phyloP scores from a whole-genome alignment of 371 early-diverging fungal genomes.

The Mortierella sp. region DNA sequence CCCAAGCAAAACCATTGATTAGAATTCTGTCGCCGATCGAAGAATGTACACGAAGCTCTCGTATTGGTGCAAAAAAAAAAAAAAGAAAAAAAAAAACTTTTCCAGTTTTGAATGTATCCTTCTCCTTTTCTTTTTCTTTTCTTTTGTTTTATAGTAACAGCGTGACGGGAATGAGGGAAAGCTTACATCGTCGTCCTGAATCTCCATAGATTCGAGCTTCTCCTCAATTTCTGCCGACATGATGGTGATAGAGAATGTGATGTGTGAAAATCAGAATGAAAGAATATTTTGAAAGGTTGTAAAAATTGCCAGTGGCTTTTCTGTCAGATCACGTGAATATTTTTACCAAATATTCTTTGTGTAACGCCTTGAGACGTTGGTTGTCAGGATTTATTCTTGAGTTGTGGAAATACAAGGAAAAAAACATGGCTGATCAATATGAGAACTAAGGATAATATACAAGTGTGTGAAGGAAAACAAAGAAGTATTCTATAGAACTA shows the following conservation, averaged over 20 bases:
- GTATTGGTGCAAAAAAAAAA: neutral
- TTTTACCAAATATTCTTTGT: no score
- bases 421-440: no score
- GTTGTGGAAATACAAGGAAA: no score
- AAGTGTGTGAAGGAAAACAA: no score
- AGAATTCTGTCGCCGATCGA: neutral
- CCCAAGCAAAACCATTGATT: neutral
- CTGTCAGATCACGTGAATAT: neutral
- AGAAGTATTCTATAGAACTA: neutral
- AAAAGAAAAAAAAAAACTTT: neutral
- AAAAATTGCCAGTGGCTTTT: constrained; percentile 16
- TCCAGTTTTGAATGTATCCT: neutral
- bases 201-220: constrained; percentile 52
- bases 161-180: neutral
- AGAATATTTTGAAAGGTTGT: constrained; percentile 20
- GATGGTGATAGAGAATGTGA: constrained; percentile 24
- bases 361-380: no score
- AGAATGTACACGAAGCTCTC: neutral
- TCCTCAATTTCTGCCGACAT: constrained; percentile 55
- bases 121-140: neutral
- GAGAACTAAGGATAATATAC: no score
- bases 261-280: constrained; percentile 11
- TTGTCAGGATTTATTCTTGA: no score
- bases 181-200: constrained; percentile 52
- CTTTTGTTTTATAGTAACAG: neutral